Evolutionary conservation across 352 stramenopile genomes (phyloP), one percentile per base, ranked within the genome.

Genomic region (Pythium dissimile): DNA sequence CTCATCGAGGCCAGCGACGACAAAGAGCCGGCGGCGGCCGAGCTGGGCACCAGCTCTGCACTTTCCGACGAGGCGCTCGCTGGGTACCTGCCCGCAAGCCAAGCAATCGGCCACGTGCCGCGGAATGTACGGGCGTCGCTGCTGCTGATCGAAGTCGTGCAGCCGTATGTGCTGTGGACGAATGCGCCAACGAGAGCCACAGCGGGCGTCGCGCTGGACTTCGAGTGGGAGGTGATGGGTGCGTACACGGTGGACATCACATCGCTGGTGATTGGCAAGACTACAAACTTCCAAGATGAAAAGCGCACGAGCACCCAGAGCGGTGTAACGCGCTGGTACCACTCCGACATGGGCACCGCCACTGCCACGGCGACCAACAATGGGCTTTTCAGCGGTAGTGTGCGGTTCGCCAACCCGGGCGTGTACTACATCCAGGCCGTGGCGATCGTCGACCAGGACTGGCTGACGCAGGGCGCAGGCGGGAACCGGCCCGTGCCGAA

Each of bases 91-190:
- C 52, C 49, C 16, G 9, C 12, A 3, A 28, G 15, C 9, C 62
- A 71, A 43, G 77, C 62, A 1, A 84, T 98, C 56, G 95, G 93
- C 3, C 94, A 98, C 69, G 80, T 98, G 37, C 80, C 92, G 9
- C 77, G 94, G 30, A 98, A 98, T 67, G 82, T 98, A 41, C 77
- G 94, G 24, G 67, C 98, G 28, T 83, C 81, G 11, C 74, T 99
- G n/a, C 42, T 96, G 13, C 85, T 93, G 32, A 90, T 97, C 39
- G 96, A 98, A 58, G 44, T 98, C 11, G 88, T 98, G 13, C 82
- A 98, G 67, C 95, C 95, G 2, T 98, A 98, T 63, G 62, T 98
- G 9, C 11, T 66, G 5, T 89, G 72, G 78, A 81, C 69, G 44
- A 62, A 13, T 1, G 54, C 49, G 9, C 75, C 72, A 9, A 39